Evolutionary conservation across 345 rosid species (phyloP).

Genomic region (Leavenworthia alabamica): DNA sequence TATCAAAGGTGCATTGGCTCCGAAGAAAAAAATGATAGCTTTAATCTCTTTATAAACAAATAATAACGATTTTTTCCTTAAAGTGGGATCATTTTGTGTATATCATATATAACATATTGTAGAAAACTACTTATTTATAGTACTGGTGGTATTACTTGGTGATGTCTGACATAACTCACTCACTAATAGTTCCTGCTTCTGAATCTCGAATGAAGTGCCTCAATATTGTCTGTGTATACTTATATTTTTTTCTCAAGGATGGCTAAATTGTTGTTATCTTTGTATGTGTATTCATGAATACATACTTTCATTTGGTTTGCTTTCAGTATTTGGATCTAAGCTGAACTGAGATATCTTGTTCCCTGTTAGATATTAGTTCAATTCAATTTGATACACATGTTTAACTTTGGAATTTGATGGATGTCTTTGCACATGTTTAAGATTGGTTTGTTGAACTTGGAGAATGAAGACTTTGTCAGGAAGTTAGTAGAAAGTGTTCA

Average conservation of each 20-base stretch:
- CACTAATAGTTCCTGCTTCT: not conserved
- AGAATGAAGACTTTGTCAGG: slow-evolving; percentile 76
- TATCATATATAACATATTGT: not conserved
- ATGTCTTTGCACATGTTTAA: slow-evolving; percentile 26
- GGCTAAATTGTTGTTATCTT: not conserved
- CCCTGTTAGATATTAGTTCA: not conserved
- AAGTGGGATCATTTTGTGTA: not conserved
- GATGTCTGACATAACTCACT: not conserved
- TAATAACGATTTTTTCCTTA: not conserved
- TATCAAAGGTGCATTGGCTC: not conserved
- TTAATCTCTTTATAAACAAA: not conserved
- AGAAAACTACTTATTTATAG: not conserved
- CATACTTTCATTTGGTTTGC: not conserved
- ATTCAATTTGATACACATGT: not conserved
- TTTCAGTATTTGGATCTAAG: not conserved
- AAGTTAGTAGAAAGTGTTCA: slow-evolving; percentile 52
- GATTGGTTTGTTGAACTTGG: slow-evolving; percentile 91
- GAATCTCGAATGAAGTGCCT: not conserved
- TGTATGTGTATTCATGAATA: not conserved
- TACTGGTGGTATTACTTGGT: not conserved
- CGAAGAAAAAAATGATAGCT: not conserved
- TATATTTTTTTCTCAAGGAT: not conserved
- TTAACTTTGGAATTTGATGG: not conserved
- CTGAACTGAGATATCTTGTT: not conserved
- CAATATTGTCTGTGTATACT: not conserved